Conservation (phyloP, 208 protist species). For the Naegleria lovaniensis region DNA sequence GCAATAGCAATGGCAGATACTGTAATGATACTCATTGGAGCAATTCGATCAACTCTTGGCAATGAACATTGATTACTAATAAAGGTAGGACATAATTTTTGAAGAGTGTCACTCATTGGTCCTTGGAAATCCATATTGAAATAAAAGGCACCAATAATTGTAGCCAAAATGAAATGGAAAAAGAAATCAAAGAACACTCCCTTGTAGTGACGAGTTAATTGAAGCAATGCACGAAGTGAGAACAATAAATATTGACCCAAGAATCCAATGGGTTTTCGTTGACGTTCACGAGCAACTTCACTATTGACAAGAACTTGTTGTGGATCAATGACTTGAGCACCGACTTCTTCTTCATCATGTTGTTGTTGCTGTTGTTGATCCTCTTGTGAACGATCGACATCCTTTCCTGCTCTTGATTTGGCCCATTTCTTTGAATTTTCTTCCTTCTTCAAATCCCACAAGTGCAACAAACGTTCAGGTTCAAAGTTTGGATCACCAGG, state of each 20-base stretch:
- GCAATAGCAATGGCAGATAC: background rate
- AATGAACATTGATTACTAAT: background rate
- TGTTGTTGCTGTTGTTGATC: background rate
- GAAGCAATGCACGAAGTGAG: background rate
- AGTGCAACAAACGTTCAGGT: background rate
- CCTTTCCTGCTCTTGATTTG: background rate
- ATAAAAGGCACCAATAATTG: conserved; percentile 1
- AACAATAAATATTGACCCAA: background rate
- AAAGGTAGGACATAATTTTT: background rate
- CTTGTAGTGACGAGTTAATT: background rate
- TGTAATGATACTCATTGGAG: background rate
- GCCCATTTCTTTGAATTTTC: background rate
- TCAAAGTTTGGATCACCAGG: background rate
- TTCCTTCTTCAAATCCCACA: conserved; percentile 17
- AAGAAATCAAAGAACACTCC: background rate
- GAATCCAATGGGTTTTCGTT: background rate
- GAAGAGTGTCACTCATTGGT: background rate
- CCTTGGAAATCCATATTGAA: conserved; percentile 16
- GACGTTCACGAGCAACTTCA: background rate
- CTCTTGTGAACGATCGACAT: background rate
- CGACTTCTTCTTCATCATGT: background rate
- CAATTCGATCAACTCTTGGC: background rate
- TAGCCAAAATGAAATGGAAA: background rate
- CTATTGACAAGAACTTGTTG: background rate
- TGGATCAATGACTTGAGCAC: background rate